These are phyloP conservation scores for Phascolomyces articulosus DNA, from an alignment of 371 early-diverging fungal species.

Conservation along the genomic window DNA sequence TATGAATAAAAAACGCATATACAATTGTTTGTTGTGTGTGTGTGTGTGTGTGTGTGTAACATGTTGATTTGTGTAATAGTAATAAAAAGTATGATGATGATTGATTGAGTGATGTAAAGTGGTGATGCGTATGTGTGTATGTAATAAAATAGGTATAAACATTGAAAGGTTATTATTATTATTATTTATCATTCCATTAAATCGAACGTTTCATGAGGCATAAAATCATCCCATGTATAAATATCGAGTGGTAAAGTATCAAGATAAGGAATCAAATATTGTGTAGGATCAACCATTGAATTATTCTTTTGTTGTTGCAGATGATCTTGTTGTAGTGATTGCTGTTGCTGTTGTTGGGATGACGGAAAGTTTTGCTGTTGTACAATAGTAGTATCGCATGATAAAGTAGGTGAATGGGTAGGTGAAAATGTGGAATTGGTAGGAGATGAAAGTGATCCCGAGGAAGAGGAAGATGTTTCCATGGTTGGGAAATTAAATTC, in stretches of 20 bases:
- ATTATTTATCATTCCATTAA: not conserved
- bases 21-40: not conserved
- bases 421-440: not conserved
- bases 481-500: not conserved
- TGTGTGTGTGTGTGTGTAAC: too few species aligned
- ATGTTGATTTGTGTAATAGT: too few species aligned
- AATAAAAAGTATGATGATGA: too few species aligned
- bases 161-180: not conserved
- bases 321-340: not conserved
- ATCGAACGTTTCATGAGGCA: not conserved
- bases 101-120: too few species aligned
- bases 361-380: not conserved
- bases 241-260: not conserved
- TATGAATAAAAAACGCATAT: not conserved
- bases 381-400: not conserved
- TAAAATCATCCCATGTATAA: conserved; percentile 2
- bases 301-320: not conserved
- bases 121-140: not conserved
- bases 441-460: not conserved
- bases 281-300: not conserved
- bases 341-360: not conserved
- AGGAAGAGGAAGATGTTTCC: not conserved
- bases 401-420: not conserved
- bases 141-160: not conserved
- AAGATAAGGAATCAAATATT: not conserved